phyloP scores from a whole-genome alignment of 129 eudicot species.

The Oenanthe sinensis region DNA sequence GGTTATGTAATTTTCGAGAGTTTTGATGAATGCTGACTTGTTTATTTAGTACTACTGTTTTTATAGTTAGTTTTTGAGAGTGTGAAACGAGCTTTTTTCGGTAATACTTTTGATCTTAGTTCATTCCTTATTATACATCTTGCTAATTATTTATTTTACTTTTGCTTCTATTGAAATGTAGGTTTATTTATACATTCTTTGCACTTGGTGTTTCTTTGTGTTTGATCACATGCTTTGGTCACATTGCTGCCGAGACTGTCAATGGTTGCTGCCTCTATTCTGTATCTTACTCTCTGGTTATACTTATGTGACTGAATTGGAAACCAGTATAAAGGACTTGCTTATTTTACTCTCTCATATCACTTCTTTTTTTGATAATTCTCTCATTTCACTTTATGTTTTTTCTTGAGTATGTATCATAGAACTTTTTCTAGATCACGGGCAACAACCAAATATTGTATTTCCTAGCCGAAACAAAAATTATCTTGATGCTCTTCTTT shows the following conservation, averaged over 20 bases:
- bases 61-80: too few relatives aligned
- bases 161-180: conserved; percentile 16
- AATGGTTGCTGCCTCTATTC: background rate
- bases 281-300: background rate
- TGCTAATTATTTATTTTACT: background rate
- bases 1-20: background rate
- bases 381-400: too few relatives aligned
- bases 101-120: background rate
- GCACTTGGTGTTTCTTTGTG: conserved; percentile 65
- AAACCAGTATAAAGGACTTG: background rate
- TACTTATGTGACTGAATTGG: background rate
- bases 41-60: too few relatives aligned
- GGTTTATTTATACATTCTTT: conserved; percentile 76
- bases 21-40: too few relatives aligned
- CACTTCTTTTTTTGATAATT: too few relatives aligned
- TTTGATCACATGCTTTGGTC: too few relatives aligned
- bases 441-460: background rate
- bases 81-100: too few relatives aligned
- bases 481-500: too few relatives aligned
- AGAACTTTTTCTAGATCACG: background rate
- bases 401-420: too few relatives aligned
- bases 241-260: conserved; percentile 31
- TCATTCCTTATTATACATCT: background rate
- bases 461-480: background rate
- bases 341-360: background rate